A percentile compares a stretch with the other conserved stretches of the same genome.
phyloP scores from a whole-genome alignment of 192 early-diverging fungal genomes.

The Backusella mclennaniae region DNA sequence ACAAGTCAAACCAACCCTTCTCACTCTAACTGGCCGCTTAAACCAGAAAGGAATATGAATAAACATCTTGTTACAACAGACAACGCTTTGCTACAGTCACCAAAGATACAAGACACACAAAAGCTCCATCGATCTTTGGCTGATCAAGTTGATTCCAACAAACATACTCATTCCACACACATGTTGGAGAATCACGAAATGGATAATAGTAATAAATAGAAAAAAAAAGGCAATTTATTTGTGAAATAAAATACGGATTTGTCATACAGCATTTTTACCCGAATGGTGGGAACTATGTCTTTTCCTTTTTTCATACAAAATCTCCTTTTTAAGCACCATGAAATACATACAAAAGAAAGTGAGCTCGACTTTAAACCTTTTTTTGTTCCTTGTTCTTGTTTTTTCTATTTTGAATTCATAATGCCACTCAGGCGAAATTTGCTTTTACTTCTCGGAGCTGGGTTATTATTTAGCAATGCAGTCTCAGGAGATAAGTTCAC shows the following conservation, averaged over 20 bases:
- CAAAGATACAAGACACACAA: not conserved
- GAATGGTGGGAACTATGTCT: not conserved
- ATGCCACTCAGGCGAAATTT: not conserved
- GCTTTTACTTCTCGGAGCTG: not conserved
- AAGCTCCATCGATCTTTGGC: not conserved
- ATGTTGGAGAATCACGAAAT: not conserved
- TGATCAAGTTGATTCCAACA: not conserved
- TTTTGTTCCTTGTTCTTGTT: not conserved
- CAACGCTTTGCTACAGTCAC: not conserved
- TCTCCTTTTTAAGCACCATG: not conserved
- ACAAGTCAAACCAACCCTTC: not conserved
- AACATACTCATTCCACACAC: not conserved
- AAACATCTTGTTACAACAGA: not conserved
- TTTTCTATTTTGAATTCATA: not conserved
- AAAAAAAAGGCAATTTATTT: no score
- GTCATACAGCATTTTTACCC: not conserved
- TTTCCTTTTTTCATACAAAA: not conserved
- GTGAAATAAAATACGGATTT: not conserved
- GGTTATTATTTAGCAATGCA: not conserved
- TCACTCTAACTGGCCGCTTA: not conserved
- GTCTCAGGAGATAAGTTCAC: conserved; percentile 11
- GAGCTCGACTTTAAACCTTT: not conserved
- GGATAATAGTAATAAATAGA: no score
- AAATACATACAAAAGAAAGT: not conserved
- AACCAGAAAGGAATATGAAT: not conserved